Evolutionary conservation across 176 grass and related monocot species (phyloP).

Genomic region (Zea luxurians): DNA sequence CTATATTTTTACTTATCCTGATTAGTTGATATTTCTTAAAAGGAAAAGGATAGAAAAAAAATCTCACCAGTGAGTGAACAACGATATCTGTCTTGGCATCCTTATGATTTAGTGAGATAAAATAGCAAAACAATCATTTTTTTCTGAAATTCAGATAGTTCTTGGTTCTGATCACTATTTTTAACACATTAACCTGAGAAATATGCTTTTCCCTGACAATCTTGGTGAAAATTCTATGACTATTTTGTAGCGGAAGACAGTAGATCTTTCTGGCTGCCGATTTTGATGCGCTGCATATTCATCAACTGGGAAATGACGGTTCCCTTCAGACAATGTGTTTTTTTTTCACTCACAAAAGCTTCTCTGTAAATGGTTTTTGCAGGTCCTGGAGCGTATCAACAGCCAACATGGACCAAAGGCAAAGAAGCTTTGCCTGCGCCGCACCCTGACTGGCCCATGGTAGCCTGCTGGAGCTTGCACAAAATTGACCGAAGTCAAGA

Average conservation of each 20-base stretch:
- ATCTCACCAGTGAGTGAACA: not conserved
- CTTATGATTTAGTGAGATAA: not conserved
- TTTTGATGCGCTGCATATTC: not conserved
- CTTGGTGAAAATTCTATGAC: not conserved
- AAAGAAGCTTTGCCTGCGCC: slow-evolving; percentile 62
- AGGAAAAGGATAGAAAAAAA: not conserved
- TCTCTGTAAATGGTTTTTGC: slow-evolving; percentile 34
- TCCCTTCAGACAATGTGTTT: not conserved
- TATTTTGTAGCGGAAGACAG: slow-evolving; percentile 9
- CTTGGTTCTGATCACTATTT: not conserved
- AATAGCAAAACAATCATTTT: not conserved
- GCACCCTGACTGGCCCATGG: slow-evolving; percentile 69
- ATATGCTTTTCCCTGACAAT: not conserved
- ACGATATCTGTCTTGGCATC: not conserved
- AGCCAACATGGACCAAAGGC: slow-evolving; percentile 55
- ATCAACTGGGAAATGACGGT: not conserved
- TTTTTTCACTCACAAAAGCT: slow-evolving; percentile 28
- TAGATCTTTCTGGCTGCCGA: slow-evolving; percentile 20
- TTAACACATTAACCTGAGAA: not conserved
- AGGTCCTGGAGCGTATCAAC: slow-evolving; percentile 60
- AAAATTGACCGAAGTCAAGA: slow-evolving; percentile 23
- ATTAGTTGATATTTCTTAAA: not conserved
- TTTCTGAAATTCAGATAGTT: not conserved
- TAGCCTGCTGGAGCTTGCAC: slow-evolving; percentile 41
- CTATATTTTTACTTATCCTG: not conserved